Evolutionary conservation across 2,329 filamentous ascomycete genomes (phyloP).

Genomic region (Aspergillus calidoustus): DNA sequence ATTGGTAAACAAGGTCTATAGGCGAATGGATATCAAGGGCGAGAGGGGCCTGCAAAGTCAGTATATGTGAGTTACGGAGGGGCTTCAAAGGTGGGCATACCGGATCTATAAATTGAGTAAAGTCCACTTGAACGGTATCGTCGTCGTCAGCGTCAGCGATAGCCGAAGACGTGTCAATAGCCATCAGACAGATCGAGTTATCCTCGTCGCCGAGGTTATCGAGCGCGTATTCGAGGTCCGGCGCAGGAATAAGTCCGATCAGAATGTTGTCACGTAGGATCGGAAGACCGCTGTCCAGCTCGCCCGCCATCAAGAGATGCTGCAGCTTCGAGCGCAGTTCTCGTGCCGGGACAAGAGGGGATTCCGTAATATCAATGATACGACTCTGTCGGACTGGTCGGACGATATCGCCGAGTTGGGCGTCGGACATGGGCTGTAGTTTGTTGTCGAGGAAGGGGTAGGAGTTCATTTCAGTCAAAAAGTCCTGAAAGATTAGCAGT

Average conservation of each 20-base stretch:
- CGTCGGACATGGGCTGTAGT: constrained; percentile 86
- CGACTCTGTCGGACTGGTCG: constrained; percentile 74
- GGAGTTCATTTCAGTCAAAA: constrained; percentile 94
- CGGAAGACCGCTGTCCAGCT: constrained; percentile 89
- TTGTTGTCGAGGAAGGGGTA: constrained; percentile 99
- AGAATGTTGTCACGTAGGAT: constrained; percentile 79
- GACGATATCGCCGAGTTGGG: constrained; percentile 84
- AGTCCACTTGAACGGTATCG: constrained; percentile 72
- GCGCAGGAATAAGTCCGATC: constrained; percentile 89
- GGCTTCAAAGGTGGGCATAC: constrained; percentile 48
- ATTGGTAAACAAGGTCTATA: constrained; percentile 95
- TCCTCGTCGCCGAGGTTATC: constrained; percentile 81
- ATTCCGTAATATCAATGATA: constrained; percentile 85
- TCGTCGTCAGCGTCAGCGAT: constrained; percentile 65
- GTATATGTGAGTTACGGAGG: background rate
- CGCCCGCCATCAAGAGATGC: constrained; percentile 78
- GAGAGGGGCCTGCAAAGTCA: constrained; percentile 69
- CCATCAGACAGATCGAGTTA: constrained; percentile 78
- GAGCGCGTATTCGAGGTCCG: constrained; percentile 89
- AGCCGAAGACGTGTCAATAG: constrained; percentile 59
- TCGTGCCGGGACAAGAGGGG: constrained; percentile 76
- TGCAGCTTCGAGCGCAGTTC: constrained; percentile 81
- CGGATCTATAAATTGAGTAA: constrained; percentile 89
- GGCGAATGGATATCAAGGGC: constrained; percentile 86
- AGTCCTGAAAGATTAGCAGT: constrained; percentile 62